Percentiles rank a stretch among this genome's conserved stretches.
These are phyloP conservation scores for Pythium coloratum DNA, from an alignment of 352 stramenopile genomes.

Conservation along the genomic window DNA sequence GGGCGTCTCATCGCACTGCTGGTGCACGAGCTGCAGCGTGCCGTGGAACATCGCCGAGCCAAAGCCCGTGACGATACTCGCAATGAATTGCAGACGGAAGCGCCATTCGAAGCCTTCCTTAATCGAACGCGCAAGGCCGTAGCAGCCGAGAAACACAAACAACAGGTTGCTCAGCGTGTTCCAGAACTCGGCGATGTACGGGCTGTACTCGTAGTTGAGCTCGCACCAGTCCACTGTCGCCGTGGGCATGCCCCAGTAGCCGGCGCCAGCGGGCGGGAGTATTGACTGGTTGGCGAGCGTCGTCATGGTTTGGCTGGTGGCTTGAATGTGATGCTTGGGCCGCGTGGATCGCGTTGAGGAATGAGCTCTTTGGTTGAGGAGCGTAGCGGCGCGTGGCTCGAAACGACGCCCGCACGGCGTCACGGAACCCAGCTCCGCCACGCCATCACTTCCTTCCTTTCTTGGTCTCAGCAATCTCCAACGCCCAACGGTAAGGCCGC, in stretches of 20 bases:
- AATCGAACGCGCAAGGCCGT: conserved; percentile 62
- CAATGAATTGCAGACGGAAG: conserved; percentile 76
- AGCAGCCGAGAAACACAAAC: conserved; percentile 75
- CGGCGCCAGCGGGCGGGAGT: conserved; percentile 1
- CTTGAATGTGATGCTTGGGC: not conserved
- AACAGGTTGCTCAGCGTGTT: conserved; percentile 85
- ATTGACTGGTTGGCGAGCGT: not conserved
- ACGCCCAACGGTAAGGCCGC: not conserved
- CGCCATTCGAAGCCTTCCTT: conserved; percentile 72
- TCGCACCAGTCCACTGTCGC: conserved; percentile 89
- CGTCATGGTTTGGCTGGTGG: not conserved
- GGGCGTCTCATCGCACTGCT: conserved; percentile 84
- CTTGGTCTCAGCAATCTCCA: conserved; percentile 7
- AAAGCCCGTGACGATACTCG: conserved; percentile 78
- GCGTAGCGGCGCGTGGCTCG: no score
- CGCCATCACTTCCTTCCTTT: not conserved
- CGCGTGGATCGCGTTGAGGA: not conserved
- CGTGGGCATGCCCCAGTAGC: conserved; percentile 72
- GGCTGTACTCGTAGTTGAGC: conserved; percentile 75
- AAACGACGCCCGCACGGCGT: not conserved
- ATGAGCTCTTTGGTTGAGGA: not conserved
- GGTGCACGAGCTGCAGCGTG: conserved; percentile 76
- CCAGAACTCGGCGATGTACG: conserved; percentile 87
- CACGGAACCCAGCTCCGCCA: conserved; percentile 1
- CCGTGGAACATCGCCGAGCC: conserved; percentile 86